These are phyloP conservation scores for Cercospora brassicicola DNA, from an alignment of 2,329 filamentous ascomycete species.

Conservation along the genomic window DNA sequence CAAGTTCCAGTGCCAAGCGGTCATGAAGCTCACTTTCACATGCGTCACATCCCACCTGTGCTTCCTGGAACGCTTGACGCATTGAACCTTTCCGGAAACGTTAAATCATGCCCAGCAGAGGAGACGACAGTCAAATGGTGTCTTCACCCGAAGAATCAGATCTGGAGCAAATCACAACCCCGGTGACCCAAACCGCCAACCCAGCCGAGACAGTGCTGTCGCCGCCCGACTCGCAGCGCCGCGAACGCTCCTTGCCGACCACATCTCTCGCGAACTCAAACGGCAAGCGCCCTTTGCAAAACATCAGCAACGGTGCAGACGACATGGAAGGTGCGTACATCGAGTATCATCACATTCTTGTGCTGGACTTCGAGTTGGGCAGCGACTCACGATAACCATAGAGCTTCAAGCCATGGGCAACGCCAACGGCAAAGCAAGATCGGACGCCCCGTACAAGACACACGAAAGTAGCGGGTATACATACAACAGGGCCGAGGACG, in stretches of 20 bases:
- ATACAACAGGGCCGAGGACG: slow-evolving; percentile 42
- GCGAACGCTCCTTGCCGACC: slow-evolving; percentile 25
- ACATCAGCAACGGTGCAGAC: slow-evolving; percentile 37
- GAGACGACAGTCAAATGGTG: slow-evolving; percentile 60
- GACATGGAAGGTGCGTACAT: slow-evolving; percentile 26
- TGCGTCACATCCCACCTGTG: not conserved
- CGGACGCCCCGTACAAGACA: slow-evolving; percentile 30
- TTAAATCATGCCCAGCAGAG: slow-evolving; percentile 43
- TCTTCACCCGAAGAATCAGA: slow-evolving; percentile 35
- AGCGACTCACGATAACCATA: slow-evolving; percentile 6
- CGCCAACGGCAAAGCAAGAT: slow-evolving; percentile 24
- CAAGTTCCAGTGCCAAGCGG: not conserved
- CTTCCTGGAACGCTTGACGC: slow-evolving; percentile 1
- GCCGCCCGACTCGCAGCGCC: slow-evolving; percentile 55
- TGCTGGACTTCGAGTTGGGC: not conserved
- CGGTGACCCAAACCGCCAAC: slow-evolving; percentile 42
- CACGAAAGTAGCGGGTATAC: slow-evolving; percentile 36
- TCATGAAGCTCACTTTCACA: slow-evolving; percentile 2
- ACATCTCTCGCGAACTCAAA: slow-evolving; percentile 39
- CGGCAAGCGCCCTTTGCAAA: slow-evolving; percentile 41
- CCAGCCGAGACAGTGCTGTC: slow-evolving; percentile 50
- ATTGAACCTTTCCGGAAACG: not conserved
- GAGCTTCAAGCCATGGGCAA: slow-evolving; percentile 29
- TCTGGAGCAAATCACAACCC: slow-evolving; percentile 43
- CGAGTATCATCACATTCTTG: not conserved